phyloP scores from a whole-genome alignment of 2,329 filamentous ascomycete genomes.

The Diaporthe citrichinensis region DNA sequence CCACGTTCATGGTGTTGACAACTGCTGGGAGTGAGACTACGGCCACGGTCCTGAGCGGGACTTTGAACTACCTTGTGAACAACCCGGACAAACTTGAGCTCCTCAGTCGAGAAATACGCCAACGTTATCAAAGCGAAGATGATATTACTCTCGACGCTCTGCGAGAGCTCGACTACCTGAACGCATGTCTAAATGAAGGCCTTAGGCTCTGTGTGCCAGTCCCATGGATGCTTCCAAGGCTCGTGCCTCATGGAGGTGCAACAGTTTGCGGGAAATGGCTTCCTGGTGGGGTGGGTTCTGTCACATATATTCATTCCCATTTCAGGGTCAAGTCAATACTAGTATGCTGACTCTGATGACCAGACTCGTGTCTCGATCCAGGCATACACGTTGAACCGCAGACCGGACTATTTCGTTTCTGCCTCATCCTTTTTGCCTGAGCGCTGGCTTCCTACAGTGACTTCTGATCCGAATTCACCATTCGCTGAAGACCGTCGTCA shows the following conservation, averaged over 20 bases:
- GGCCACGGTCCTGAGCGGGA: conserved; percentile 49
- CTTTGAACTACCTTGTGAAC: conserved; percentile 45
- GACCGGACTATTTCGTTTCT: not conserved
- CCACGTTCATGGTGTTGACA: conserved; percentile 50
- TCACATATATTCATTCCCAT: not conserved
- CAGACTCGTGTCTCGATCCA: conserved; percentile 33
- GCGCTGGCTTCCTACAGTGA: conserved; percentile 22
- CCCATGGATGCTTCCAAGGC: conserved; percentile 23
- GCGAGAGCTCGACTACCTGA: conserved; percentile 8
- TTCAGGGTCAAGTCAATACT: not conserved
- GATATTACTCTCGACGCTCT: conserved; percentile 50
- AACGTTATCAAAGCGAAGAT: conserved; percentile 49
- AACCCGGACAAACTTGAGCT: conserved; percentile 50
- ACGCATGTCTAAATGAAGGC: conserved; percentile 14
- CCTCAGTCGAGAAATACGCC: conserved; percentile 55
- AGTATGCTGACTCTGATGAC: not conserved
- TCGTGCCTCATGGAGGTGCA: conserved; percentile 37
- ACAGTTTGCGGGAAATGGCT: conserved; percentile 43
- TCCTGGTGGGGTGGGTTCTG: conserved; percentile 9
- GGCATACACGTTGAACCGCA: conserved; percentile 31
- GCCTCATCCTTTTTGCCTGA: conserved; percentile 4
- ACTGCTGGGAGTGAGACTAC: conserved; percentile 53
- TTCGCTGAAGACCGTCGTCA: conserved; percentile 47
- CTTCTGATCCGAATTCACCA: conserved; percentile 12
- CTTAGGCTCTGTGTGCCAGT: conserved; percentile 24